These are phyloP conservation scores for Isabelozyma pseudorhagii DNA, from an alignment of 805 yeast genomes.

Conservation along the genomic window DNA sequence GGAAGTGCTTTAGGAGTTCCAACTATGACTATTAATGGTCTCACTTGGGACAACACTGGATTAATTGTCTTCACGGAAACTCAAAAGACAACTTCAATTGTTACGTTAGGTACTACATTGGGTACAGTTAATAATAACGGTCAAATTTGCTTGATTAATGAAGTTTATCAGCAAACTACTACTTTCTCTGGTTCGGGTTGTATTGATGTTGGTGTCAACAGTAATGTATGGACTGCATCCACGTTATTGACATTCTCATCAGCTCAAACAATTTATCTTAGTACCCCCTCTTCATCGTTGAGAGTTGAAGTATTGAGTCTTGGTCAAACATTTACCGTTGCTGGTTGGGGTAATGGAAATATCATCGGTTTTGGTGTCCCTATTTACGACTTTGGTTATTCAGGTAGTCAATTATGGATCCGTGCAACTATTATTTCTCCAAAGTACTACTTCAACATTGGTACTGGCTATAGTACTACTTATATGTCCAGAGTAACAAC, in stretches of 20 bases:
- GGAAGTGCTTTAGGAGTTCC: constrained; percentile 14
- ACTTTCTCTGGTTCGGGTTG: constrained; percentile 25
- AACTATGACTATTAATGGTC: constrained; percentile 7
- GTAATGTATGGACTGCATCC: constrained; percentile 6
- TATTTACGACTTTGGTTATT: constrained; percentile 6
- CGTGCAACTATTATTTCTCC: background rate
- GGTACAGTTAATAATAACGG: constrained; percentile 16
- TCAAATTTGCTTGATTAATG: constrained; percentile 22
- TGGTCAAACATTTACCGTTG: constrained; percentile 17
- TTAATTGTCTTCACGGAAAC: constrained; percentile 5
- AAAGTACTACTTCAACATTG: background rate
- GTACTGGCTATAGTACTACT: background rate
- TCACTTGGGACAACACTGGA: constrained; percentile 7
- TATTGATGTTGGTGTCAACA: constrained; percentile 12
- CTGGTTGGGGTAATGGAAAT: constrained; percentile 29
- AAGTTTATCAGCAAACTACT: constrained; percentile 17
- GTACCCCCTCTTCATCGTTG: constrained; percentile 9
- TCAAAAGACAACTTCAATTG: background rate
- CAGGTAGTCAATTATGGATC: background rate
- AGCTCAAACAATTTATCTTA: constrained; percentile 14
- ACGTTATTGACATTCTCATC: constrained; percentile 1
- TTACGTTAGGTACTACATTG: constrained; percentile 4
- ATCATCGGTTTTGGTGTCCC: constrained; percentile 18
- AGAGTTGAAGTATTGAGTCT: constrained; percentile 8
- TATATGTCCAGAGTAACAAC: background rate